Evolutionary conservation across 768 basidiomycete genomes (phyloP).

Genomic region (Boletus pseudo-olivaceus): DNA sequence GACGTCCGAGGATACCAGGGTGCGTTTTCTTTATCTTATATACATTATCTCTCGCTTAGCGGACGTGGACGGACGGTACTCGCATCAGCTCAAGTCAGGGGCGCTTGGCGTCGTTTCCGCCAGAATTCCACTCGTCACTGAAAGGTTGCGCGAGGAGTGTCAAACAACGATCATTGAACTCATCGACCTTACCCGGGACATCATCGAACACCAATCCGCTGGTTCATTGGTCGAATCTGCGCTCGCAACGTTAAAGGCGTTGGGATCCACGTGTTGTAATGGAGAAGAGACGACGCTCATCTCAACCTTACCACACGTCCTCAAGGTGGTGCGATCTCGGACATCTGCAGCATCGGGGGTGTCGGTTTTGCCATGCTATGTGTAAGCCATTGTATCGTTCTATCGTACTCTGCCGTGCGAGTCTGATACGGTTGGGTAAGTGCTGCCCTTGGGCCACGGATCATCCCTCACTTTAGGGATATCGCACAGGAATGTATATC

Average conservation of each 20-base stretch:
- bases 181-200: constrained; percentile 44
- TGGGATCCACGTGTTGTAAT: constrained; percentile 53
- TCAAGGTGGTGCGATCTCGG: constrained; percentile 46
- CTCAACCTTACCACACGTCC: constrained; percentile 53
- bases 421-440: constrained; percentile 38
- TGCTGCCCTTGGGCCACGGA: constrained; percentile 74
- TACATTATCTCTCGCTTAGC: background rate
- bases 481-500: constrained; percentile 58
- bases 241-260: constrained; percentile 56
- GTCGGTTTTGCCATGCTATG: constrained; percentile 53
- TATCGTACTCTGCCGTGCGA: background rate
- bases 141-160: constrained; percentile 50
- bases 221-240: constrained; percentile 42
- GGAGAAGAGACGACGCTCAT: constrained; percentile 69
- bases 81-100: constrained; percentile 54
- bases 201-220: constrained; percentile 44
- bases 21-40: constrained; percentile 28
- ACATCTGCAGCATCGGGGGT: constrained; percentile 43
- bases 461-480: constrained; percentile 80
- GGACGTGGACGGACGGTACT: background rate
- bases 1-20: constrained; percentile 48
- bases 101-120: constrained; percentile 69
- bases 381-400: constrained; percentile 41
- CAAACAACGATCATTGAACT: constrained; percentile 51
- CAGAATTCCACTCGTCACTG: constrained; percentile 59